phyloP scores from a whole-genome alignment of 2,329 filamentous ascomycete species.

The Bertia moriformis region DNA sequence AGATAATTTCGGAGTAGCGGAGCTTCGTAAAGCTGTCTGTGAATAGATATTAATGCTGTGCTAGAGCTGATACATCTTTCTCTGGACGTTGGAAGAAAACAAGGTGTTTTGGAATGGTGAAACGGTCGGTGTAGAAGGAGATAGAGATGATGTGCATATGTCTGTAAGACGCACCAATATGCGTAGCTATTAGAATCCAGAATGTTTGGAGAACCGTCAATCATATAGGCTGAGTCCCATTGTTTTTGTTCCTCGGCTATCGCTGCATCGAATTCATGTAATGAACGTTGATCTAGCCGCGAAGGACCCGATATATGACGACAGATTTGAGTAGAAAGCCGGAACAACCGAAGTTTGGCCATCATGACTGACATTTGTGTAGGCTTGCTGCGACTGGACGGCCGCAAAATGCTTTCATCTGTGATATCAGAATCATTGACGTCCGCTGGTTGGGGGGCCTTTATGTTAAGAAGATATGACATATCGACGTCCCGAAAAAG shows the following conservation, averaged over 20 bases:
- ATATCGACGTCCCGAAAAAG: neutral
- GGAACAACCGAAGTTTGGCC: neutral
- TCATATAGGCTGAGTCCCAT: neutral
- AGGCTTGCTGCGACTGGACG: neutral
- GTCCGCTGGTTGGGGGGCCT: neutral
- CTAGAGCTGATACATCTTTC: neutral
- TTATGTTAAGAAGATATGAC: neutral
- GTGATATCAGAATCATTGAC: constrained; percentile 1
- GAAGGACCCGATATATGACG: constrained; percentile 5
- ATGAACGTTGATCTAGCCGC: constrained; percentile 2
- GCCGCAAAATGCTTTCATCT: constrained; percentile 1
- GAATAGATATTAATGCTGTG: neutral
- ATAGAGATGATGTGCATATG: neutral
- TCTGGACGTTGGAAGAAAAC: neutral
- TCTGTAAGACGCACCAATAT: neutral
- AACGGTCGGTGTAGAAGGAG: neutral
- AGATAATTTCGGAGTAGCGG: neutral
- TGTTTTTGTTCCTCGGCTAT: neutral
- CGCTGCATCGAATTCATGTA: constrained; percentile 5
- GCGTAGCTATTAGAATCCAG: constrained; percentile 5
- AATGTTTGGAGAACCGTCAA: neutral
- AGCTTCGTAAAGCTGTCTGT: neutral
- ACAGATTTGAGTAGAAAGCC: neutral
- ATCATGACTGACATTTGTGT: neutral
- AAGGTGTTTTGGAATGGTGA: constrained; percentile 1